Base-by-base conservation (phyloP, 2,329 filamentous ascomycete species). In the Fusarium illudens region DNA sequence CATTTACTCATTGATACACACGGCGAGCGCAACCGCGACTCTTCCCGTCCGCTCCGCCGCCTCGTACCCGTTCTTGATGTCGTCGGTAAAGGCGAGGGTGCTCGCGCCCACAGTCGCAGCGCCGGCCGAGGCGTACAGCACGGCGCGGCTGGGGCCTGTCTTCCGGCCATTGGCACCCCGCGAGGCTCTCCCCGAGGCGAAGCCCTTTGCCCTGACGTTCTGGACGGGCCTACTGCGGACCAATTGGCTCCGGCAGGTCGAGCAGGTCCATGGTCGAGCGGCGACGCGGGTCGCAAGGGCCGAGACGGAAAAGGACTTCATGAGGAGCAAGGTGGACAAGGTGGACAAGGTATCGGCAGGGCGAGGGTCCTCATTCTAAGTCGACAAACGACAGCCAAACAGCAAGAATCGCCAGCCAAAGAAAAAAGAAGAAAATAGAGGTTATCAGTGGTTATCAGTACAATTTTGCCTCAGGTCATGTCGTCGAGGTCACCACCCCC, bases 1-100 rank as follows among this genome's bases (percentile, higher is more conserved):
- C 32, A 58, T 78, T 39, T 83, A 97, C 93, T 97, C 95, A 75
- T 95, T 94, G 69, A 98, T 96, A 80, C 92, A 94, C 60, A 97
- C 83, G 13, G 87, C 88, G 72, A 98, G 79, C 27, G 92, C 88
- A 25, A 86, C 84, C 11, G 90, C 89, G 20, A 98, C 95, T 65
- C 95, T 87, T 9, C 92, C 91, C 32, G 92, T 91, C 69, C 95
- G 87, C 80, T 93, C 90, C 3, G 87, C 87, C 11, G 92, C 92
- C 54, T 90, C 87, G 76, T 92, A 95, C 32, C 86, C 85, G 81
- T 92, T 89, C 78, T 90, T 92, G 68, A 93, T 89, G 70, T 97
- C 89, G 76, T 90, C 88, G 27, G 83, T 83, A 64, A 89, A 89
- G 20, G 85, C 84, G 27, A 88, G 73, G 4, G 80, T 78, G 7